phyloP scores from a whole-genome alignment of 2,329 filamentous ascomycete genomes.

The Colletotrichum lindemuthianum region DNA sequence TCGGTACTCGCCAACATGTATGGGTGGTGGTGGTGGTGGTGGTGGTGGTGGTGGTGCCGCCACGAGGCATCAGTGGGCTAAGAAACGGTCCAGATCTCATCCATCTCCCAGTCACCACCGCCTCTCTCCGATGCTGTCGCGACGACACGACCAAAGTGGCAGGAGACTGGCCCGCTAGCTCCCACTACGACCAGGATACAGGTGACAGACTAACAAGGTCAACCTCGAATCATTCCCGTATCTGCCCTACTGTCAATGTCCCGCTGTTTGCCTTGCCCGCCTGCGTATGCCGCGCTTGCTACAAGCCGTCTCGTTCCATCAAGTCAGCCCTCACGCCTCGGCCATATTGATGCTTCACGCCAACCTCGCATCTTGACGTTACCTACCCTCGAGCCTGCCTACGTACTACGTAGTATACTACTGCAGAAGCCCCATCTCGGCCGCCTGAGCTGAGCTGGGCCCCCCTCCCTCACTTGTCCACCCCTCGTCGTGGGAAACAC shows the following conservation, averaged over 20 bases:
- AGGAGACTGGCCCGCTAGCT: not conserved
- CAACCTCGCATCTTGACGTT: slow-evolving; percentile 12
- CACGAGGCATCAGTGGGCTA: slow-evolving; percentile 3
- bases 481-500: slow-evolving; percentile 7
- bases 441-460: not conserved
- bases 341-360: slow-evolving; percentile 20
- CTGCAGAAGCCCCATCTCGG: slow-evolving; percentile 4
- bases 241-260: not conserved
- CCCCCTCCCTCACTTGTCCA: not conserved
- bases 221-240: not conserved
- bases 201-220: slow-evolving; percentile 7
- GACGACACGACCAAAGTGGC: not conserved
- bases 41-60: slow-evolving; percentile 13
- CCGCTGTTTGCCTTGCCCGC: not conserved
- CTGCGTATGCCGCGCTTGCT: not conserved
- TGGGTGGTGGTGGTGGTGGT: not conserved
- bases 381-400: too few relatives aligned
- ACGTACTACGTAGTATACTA: too few relatives aligned
- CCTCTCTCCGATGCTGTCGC: too few relatives aligned
- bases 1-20: not conserved
- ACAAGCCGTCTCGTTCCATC: not conserved
- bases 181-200: not conserved
- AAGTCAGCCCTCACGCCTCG: not conserved
- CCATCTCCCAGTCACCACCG: slow-evolving; percentile 1
- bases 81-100: not conserved